Percentiles rank a stretch among this genome's conserved stretches.
These are phyloP conservation scores for Boechera retrofracta DNA, from an alignment of 345 rosid genomes.

Conservation along the genomic window DNA sequence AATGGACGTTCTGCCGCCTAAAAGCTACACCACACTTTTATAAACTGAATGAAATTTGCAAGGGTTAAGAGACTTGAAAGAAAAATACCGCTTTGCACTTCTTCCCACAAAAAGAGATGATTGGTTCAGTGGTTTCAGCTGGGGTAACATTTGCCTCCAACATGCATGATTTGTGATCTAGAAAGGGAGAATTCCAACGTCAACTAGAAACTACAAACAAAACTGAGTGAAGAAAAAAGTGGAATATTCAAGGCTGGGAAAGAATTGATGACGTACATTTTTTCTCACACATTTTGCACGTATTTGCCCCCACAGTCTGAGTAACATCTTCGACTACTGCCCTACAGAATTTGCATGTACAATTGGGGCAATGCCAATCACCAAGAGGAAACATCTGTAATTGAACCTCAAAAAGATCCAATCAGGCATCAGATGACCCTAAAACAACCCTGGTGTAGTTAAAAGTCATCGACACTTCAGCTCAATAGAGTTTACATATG, in stretches of 20 bases:
- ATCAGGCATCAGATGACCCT: conserved; percentile 29
- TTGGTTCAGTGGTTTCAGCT: conserved; percentile 42
- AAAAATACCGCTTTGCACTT: conserved; percentile 68
- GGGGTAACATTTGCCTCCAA: conserved; percentile 50
- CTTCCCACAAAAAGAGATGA: conserved; percentile 62
- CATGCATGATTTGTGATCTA: conserved; percentile 74
- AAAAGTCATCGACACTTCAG: conserved; percentile 15
- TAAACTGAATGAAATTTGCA: conserved; percentile 5
- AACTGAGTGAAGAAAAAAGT: conserved; percentile 4
- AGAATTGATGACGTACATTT: conserved; percentile 56
- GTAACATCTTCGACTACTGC: conserved; percentile 42
- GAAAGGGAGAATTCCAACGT: conserved; percentile 29
- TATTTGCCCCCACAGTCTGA: conserved; percentile 44
- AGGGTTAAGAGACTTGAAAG: conserved; percentile 13
- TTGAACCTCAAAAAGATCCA: conserved; percentile 38
- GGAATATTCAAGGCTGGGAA: conserved; percentile 20
- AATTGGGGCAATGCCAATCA: conserved; percentile 85
- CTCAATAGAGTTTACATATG: not conserved
- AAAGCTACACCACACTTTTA: not conserved
- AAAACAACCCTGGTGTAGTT: conserved; percentile 21
- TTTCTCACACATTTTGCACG: conserved; percentile 75
- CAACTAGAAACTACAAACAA: conserved; percentile 22
- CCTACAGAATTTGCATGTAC: conserved; percentile 87
- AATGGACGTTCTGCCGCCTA: not conserved
- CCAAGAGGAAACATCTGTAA: conserved; percentile 83